Conservation (phyloP, 1,284 basidiomycete species). For the Fistulinella cinereoalba region DNA sequence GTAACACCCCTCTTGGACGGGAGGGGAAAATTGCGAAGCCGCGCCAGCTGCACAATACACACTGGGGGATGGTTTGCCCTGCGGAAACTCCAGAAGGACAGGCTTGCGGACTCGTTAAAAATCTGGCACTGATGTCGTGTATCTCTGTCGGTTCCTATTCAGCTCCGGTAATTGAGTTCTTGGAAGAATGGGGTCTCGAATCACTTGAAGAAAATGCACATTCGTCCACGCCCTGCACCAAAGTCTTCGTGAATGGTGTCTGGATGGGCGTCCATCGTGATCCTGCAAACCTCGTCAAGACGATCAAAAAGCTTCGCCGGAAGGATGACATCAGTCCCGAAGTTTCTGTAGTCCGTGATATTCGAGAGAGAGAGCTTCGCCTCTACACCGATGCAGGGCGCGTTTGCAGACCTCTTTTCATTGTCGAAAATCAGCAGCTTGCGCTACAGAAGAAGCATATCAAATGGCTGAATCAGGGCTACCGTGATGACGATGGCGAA, state of each 20-base stretch:
- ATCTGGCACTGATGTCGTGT: constrained; percentile 96
- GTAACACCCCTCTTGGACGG: constrained; percentile 99
- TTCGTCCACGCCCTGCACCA: constrained; percentile 82
- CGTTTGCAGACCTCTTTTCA: constrained; percentile 98
- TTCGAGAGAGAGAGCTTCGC: constrained; percentile 93
- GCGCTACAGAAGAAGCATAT: constrained; percentile 85
- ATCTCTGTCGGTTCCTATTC: constrained; percentile 97
- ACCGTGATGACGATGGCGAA: constrained; percentile 50
- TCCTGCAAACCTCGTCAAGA: constrained; percentile 82
- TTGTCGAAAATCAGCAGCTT: constrained; percentile 90
- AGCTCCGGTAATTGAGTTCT: constrained; percentile 95
- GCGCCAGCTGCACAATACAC: constrained; percentile 94
- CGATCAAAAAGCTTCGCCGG: constrained; percentile 90
- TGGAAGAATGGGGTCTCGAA: constrained; percentile 98
- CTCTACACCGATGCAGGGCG: constrained; percentile 98
- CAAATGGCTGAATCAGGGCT: constrained; percentile 61
- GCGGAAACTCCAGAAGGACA: constrained; percentile 99
- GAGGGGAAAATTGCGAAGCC: constrained; percentile 98
- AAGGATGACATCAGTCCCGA: constrained; percentile 95
- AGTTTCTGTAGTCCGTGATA: constrained; percentile 95
- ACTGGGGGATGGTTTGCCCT: constrained; percentile 99
- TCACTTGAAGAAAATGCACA: constrained; percentile 88
- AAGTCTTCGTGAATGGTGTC: constrained; percentile 98
- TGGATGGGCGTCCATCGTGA: constrained; percentile 92
- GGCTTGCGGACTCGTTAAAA: constrained; percentile 98